Base-by-base conservation (phyloP, 1,284 basidiomycete genomes). In the Apiotrichum gracile region DNA sequence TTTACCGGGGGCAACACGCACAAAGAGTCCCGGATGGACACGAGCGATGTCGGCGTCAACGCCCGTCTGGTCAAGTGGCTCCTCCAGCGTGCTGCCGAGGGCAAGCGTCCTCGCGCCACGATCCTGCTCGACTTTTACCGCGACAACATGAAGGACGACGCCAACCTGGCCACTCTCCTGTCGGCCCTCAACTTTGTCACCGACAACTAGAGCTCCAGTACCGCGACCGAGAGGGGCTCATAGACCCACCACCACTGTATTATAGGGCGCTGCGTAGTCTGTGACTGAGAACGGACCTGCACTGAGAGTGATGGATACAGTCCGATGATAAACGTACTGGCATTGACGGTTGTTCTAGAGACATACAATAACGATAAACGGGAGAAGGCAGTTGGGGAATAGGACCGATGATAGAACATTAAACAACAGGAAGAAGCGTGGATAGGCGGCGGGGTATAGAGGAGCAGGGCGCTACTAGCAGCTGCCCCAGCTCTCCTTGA, bases 61-160 rank as follows among this genome's bases (percentile, higher is more conserved):
- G 78, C 78, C 16, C 79, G 85, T 25, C 72, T 90, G 1, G 83
- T 80, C 2, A 76, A 74, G 52, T 91, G 87, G 85, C 64, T 91
- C 21, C 66, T 90, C 41, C 77, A 80, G 34, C 48, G 48, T n/a
- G 60, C 64, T 13, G 58, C 34, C 2, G 61, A 63, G 24, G 65
- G 65, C 1, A 53, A 55, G 48, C 55, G 54, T 27, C 51, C 73
- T 9, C 59, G 65, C 26, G 71, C 65, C 8, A 65, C 63, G 35
- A 33, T 73, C n/a, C 55, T 67, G 27, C 57, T 71, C 49, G 73
- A 76, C 51, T 74, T 70, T 54, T 75, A 73, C 57, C 48, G 48
- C 39, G 54, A 53, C 35, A 51, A 49, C 5, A 47, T 44, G 22
- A 39, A 41, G 16, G 44, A 45, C 16, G 56, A 49, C 37, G 46